Evolutionary conservation across 208 protist genomes (phyloP), one percentile per base, ranked within the genome.

Genomic region (Paratrypanosoma confusum): DNA sequence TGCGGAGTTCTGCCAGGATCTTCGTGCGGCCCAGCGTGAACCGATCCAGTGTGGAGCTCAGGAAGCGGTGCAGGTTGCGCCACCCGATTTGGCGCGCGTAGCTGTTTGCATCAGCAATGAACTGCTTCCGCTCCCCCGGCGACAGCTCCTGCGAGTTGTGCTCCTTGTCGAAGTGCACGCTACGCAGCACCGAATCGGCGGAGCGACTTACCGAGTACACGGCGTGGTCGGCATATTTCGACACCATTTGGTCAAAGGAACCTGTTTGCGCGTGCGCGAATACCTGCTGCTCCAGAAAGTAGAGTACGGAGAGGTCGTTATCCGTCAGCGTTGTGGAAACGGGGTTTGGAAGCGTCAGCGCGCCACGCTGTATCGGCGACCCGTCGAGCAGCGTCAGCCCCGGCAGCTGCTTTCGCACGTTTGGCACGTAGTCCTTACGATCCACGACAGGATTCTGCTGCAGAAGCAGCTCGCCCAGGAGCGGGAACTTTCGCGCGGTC

Each of bases 321-420:
- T 57, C 43, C 22, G 51, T 43, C 26, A 69, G 57, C 11, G 0
- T 29, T 5, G 31, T 26, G 20, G 43, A 42, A 6, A 78, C 29
- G 2, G 84, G 84, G 56, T 88, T 88, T 1, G 73, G 73, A 31
- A 93, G 54, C 8, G 39, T 47, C 46, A 93, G 48, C 31, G 75
- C 47, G 3, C 36, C 46, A 17, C 70, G 72, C 18, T 76, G 52
- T 17, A 90, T 57, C 10, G 57, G 20, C 35, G 63, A 27, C 23
- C 62, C 56, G 39, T 93, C 78, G 38, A 93, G 44, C 50, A 83
- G 65, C 14, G 50, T 58, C 13, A 93, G 57, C 8, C 54, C 50
- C 11, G 70, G 66, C 25, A 93, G 50, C 32, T 51, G 37, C 14
- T 53, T 59, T 1, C 64, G 43, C 23, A 93, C 29, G 17, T 66